These are phyloP conservation scores for Agaricus sinodeliciosus DNA, from an alignment of 768 basidiomycete species.

Conservation along the genomic window DNA sequence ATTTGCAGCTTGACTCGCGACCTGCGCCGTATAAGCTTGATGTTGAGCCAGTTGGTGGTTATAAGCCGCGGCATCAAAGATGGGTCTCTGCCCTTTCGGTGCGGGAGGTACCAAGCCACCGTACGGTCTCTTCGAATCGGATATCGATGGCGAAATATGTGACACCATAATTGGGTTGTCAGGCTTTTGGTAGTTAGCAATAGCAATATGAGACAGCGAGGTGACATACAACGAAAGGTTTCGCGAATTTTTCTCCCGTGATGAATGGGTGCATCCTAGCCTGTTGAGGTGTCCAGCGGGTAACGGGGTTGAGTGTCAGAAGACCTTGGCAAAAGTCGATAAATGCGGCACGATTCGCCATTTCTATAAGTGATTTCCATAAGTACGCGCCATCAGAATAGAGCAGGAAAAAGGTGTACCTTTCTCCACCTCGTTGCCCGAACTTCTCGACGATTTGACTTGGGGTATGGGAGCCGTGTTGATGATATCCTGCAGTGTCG, in stretches of 20 bases:
- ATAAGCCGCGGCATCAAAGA: conserved; percentile 89
- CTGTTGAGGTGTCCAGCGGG: conserved; percentile 96
- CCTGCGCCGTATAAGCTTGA: conserved; percentile 84
- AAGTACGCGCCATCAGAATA: not conserved
- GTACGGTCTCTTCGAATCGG: conserved; percentile 83
- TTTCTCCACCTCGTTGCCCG: conserved; percentile 80
- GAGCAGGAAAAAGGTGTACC: conserved; percentile 37
- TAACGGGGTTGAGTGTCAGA: conserved; percentile 89
- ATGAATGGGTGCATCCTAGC: conserved; percentile 96
- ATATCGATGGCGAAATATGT: conserved; percentile 23
- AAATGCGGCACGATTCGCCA: conserved; percentile 90
- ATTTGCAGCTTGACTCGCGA: conserved; percentile 63
- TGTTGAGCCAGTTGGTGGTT: conserved; percentile 93
- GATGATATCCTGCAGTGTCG: conserved; percentile 89
- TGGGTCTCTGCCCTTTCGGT: conserved; percentile 78
- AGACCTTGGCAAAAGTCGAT: conserved; percentile 97
- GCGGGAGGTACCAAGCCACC: conserved; percentile 91
- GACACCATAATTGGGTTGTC: conserved; percentile 33
- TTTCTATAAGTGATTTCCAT: conserved; percentile 47
- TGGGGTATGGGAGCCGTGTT: conserved; percentile 91
- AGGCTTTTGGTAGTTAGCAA: conserved; percentile 31
- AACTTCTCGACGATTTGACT: conserved; percentile 68
- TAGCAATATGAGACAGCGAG: not conserved
- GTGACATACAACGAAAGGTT: conserved; percentile 67
- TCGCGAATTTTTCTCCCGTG: conserved; percentile 92